Percentiles rank a stretch among this genome's conserved stretches.
These are phyloP conservation scores for Nakaseomyces sp. DNA, from an alignment of 1,139 yeast species.

Conservation along the genomic window DNA sequence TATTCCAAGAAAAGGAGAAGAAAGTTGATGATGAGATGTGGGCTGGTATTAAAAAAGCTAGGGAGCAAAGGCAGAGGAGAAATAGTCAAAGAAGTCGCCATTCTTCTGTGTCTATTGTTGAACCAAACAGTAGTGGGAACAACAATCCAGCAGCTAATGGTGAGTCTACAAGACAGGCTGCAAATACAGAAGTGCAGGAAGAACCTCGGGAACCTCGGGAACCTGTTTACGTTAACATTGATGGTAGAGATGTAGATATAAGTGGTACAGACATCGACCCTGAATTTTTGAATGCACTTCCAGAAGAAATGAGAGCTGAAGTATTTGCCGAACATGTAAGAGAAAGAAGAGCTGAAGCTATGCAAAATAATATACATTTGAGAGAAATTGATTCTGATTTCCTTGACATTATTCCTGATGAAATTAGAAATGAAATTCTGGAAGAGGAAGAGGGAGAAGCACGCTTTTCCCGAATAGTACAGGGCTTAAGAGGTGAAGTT, in stretches of 20 bases:
- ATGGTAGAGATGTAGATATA: conserved; percentile 74
- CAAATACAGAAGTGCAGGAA: background rate
- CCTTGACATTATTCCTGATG: conserved; percentile 71
- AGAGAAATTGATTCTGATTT: conserved; percentile 78
- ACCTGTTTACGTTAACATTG: conserved; percentile 67
- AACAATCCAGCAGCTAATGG: background rate
- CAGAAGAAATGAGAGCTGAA: conserved; percentile 89
- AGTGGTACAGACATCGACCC: conserved; percentile 90
- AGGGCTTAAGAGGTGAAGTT: conserved; percentile 11
- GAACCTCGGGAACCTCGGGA: conserved; percentile 24
- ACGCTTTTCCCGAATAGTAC: conserved; percentile 20
- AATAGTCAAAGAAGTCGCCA: conserved; percentile 16
- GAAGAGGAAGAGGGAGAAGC: conserved; percentile 55
- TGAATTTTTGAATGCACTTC: conserved; percentile 80
- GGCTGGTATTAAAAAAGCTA: conserved; percentile 18
- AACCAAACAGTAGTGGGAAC: background rate
- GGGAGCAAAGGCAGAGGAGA: conserved; percentile 19
- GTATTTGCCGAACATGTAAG: conserved; percentile 81
- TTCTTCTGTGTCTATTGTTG: conserved; percentile 2
- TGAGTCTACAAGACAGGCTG: background rate
- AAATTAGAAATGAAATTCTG: conserved; percentile 61
- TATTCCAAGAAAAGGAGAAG: conserved; percentile 25
- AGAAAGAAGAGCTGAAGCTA: conserved; percentile 45
- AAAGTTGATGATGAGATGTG: conserved; percentile 23
- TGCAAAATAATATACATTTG: conserved; percentile 38